Conservation (phyloP, 345 rosid species). For the rapeseed (Brassica napus) region DNA sequence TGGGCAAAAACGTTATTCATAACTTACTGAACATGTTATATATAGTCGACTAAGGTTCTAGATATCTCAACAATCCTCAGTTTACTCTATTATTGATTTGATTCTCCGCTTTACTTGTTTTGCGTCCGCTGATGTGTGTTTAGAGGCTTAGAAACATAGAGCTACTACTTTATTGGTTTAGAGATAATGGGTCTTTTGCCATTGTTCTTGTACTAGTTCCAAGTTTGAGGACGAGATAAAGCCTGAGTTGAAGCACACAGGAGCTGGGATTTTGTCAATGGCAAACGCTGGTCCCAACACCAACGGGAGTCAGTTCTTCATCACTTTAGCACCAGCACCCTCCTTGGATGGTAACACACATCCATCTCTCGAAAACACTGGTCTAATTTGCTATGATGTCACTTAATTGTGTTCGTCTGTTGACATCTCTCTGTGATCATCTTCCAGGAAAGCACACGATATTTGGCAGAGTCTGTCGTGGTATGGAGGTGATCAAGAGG, state of each 20-base stretch:
- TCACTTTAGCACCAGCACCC: slow-evolving; percentile 81
- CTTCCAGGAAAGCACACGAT: slow-evolving; percentile 85
- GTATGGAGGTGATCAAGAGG: slow-evolving; percentile 95
- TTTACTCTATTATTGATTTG: background rate
- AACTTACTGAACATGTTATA: too few species aligned
- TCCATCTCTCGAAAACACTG: background rate
- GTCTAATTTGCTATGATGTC: background rate
- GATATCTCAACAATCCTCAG: background rate
- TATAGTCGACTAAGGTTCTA: too few species aligned
- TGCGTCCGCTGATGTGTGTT: background rate
- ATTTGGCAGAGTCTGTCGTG: slow-evolving; percentile 88
- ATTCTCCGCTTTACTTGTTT: background rate
- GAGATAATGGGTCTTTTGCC: background rate
- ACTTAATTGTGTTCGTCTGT: background rate
- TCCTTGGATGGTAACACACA: slow-evolving; percentile 72
- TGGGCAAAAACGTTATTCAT: too few species aligned
- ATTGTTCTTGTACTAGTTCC: slow-evolving; percentile 37
- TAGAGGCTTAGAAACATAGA: background rate
- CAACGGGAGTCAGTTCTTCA: slow-evolving; percentile 93
- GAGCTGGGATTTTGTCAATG: slow-evolving; percentile 96
- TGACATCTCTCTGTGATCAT: too few species aligned
- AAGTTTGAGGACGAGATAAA: slow-evolving; percentile 89
- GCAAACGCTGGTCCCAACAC: slow-evolving; percentile 97
- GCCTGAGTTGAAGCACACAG: slow-evolving; percentile 87
- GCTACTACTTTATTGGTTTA: background rate